Evolutionary conservation across 2,329 filamentous ascomycete genomes (phyloP).

Genomic region (Sordariomycetes sp.): DNA sequence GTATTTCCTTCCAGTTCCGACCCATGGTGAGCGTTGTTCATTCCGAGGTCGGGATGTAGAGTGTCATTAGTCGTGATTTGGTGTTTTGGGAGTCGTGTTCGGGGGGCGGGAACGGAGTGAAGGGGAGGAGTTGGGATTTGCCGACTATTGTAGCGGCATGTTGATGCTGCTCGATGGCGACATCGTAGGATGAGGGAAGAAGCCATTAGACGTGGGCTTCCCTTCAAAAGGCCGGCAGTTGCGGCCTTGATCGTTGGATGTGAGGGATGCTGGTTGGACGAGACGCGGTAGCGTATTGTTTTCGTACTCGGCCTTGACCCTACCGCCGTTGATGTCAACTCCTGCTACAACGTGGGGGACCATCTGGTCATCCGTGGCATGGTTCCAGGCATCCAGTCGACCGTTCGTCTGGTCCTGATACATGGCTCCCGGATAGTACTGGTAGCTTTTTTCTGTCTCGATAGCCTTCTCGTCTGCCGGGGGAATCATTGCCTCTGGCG

Average conservation of each 20-base stretch:
- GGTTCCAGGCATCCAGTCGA: conserved; percentile 40
- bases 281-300: conserved; percentile 33
- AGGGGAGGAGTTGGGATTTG: not conserved
- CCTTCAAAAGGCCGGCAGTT: conserved; percentile 42
- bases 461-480: conserved; percentile 42
- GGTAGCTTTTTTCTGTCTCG: conserved; percentile 39
- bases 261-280: conserved; percentile 29
- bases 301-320: conserved; percentile 42
- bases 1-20: no score
- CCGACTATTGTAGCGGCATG: conserved; percentile 15
- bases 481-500: conserved; percentile 40
- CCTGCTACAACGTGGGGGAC: conserved; percentile 19
- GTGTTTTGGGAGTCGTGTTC: no score
- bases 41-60: no score
- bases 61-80: no score
- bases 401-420: conserved; percentile 38
- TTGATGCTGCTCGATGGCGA: conserved; percentile 37
- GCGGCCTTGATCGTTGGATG: conserved; percentile 25
- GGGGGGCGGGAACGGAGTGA: no score
- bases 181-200: conserved; percentile 42
- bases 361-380: conserved; percentile 23
- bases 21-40: no score
- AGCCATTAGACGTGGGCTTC: conserved; percentile 40
- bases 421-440: conserved; percentile 43
- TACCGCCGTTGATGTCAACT: conserved; percentile 21